Base-by-base conservation (phyloP, 1,139 yeast genomes). In the Lodderomyces parapsilosis region DNA sequence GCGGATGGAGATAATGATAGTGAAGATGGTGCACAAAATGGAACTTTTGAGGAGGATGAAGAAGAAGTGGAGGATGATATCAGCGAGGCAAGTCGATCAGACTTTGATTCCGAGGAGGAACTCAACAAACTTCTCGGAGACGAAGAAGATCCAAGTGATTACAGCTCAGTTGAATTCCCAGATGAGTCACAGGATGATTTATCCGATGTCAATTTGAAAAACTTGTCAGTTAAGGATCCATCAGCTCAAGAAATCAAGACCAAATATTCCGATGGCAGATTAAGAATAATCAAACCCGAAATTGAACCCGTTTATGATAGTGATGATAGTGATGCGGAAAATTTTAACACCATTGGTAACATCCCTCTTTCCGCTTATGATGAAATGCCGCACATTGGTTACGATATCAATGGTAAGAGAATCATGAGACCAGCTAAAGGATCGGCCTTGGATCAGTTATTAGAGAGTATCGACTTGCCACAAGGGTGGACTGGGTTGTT, bases 371-470 rank as follows among this genome's bases (percentile, higher is more conserved):
- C 93, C 18, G 97, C 96, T 1, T 93, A 93, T 61, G 99, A 93
- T 43, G 96, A 90, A 62, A 86, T 86, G 84, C 99, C 99, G 1
- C 99, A 94, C 62, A 83, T 93, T 51, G 99, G 99, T 43, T 93
- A 93, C 65, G 94, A 90, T 63, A 90, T 93, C 57, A 94, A 94
- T 62, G 99, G 99, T 58, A 91, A 90, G 63, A 81, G 99, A 59
- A 90, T 93, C 56, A 91, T 94, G 98, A 81, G 99, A 65, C 99
- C 99, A 10, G 99, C 98, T 13, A 86, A 88, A 58, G 96, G 96
- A 7, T 83, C 95, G 44, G 99, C 99, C 1, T 75, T 94, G 54
- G 98, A 93, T 59, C 86, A 84, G 54, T 74, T 93, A 50, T 71
- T 94, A 51, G 99, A 93, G 57, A 74, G 83, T 24, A 93, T 94